A percentile compares a stretch with the other conserved stretches of the same genome.
These are phyloP conservation scores for Calvatia gigantea DNA, from an alignment of 768 basidiomycete genomes.

Conservation along the genomic window DNA sequence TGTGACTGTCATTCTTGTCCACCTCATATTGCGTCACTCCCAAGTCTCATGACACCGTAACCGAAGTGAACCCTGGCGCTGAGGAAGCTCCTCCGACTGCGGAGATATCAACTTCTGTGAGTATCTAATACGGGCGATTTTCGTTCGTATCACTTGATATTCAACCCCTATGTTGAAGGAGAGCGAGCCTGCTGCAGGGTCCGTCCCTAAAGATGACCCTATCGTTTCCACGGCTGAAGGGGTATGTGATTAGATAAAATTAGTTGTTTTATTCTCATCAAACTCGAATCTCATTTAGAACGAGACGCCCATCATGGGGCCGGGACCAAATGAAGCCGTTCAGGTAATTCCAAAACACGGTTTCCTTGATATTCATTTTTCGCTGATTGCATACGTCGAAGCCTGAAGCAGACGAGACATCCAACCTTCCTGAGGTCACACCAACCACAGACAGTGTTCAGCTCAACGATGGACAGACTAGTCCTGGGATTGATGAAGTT, in stretches of 20 bases:
- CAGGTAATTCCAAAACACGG: background rate
- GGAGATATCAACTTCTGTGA: background rate
- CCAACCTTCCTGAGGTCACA: background rate
- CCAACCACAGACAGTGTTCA: background rate
- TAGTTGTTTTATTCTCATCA: background rate
- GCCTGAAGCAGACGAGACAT: background rate
- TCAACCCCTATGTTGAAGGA: background rate
- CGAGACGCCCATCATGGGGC: slow-evolving; percentile 1
- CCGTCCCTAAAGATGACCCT: background rate
- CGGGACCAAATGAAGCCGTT: background rate
- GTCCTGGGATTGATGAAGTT: background rate
- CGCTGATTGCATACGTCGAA: background rate
- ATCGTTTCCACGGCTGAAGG: background rate
- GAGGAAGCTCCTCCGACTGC: background rate
- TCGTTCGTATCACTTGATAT: background rate
- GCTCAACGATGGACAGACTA: background rate
- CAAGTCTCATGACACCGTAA: background rate
- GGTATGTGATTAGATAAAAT: background rate
- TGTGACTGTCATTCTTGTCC: background rate
- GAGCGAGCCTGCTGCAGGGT: slow-evolving; percentile 2
- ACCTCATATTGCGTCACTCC: slow-evolving; percentile 2
- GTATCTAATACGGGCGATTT: background rate
- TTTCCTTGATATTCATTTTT: background rate
- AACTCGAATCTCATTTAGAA: background rate
- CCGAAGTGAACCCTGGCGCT: slow-evolving; percentile 4